Evolutionary conservation across 2,329 filamentous ascomycete species (phyloP), one percentile per base, ranked within the genome.

Genomic region (Nothophoma quercina): DNA sequence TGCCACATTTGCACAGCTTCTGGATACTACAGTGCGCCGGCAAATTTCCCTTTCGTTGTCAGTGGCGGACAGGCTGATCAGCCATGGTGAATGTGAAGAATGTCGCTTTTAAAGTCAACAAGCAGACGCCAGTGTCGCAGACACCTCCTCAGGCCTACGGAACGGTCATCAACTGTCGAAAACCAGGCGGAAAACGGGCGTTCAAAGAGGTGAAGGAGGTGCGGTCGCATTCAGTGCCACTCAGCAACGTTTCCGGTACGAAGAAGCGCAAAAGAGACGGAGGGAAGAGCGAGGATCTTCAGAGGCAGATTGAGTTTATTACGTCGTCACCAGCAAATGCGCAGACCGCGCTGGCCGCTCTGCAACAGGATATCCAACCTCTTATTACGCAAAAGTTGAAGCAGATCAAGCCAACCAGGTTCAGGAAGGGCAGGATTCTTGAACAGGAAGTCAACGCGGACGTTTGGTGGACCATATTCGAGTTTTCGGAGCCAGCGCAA

Each of bases 1-100:
- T 49, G 44, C 41, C 33, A 47, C 32, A 16, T 32, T 35, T 30
- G 34, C 40, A 36, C 34, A 35, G 45, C 29, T 13, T 25, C 34
- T 50, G 39, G 41, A 49, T 51, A 55, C 54, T 42, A 50, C 57
- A 45, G 58, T 50, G 47, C 59, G 58, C 51, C 52, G 53, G 46
- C 51, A 58, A 50, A 44, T 19, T 26, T 50, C 45, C 15, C 19
- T 33, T 25, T 41, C 50, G 45, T 55, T 47, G 45, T 51, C 65
- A 64, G 62, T 68, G 60, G 64, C 69, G 68, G 67, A 60, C 61
- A 67, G 66, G 69, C 67, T 69, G 67, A 67, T 62, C 58, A 65
- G 68, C 61, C 60, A 73, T 73, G 71, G 70, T 73, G 55, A 72
- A 73, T 65, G 65, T 68, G 22, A 73, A 71, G 60, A 65, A 70